These are phyloP conservation scores for Mayamaea pseudoterrestris DNA, from an alignment of 108 stramenopile genomes.

Conservation along the genomic window DNA sequence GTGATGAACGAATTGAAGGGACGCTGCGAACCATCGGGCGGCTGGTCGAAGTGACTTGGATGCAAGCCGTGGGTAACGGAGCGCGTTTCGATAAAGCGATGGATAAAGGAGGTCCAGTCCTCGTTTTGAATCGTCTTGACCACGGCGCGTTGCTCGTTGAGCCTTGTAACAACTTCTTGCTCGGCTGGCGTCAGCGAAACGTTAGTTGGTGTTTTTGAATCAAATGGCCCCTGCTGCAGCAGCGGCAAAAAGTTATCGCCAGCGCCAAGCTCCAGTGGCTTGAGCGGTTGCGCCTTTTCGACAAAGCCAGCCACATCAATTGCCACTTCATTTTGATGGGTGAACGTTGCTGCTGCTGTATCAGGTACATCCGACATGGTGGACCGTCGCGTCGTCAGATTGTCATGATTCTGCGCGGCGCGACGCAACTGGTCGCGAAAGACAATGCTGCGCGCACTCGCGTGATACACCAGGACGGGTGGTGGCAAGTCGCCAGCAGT, in stretches of 20 bases:
- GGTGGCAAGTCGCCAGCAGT: no score
- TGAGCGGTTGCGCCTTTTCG: slow-evolving; percentile 59
- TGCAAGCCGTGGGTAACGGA: slow-evolving; percentile 13
- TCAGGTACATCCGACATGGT: neutral
- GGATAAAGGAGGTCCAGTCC: slow-evolving; percentile 71
- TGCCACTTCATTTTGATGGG: neutral
- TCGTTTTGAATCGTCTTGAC: slow-evolving; percentile 74
- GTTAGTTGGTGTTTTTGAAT: neutral
- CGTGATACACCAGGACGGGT: slow-evolving; percentile 65
- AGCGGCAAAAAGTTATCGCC: slow-evolving; percentile 49
- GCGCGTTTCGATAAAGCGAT: slow-evolving; percentile 33
- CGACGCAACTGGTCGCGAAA: slow-evolving; percentile 78
- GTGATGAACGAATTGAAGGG: slow-evolving; percentile 77
- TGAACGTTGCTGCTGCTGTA: neutral
- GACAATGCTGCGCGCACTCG: slow-evolving; percentile 73
- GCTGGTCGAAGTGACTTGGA: slow-evolving; percentile 17
- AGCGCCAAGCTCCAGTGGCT: slow-evolving; percentile 38
- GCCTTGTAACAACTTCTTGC: slow-evolving; percentile 43
- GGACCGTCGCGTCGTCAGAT: neutral
- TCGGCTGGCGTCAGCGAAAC: slow-evolving; percentile 45
- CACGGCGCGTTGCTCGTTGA: slow-evolving; percentile 43
- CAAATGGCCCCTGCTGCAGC: slow-evolving; percentile 5
- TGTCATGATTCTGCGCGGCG: slow-evolving; percentile 3
- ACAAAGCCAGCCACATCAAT: slow-evolving; percentile 29
- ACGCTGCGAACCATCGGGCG: slow-evolving; percentile 15